Base-by-base conservation (phyloP, 2,329 filamentous ascomycete species). In the Sarocladium brachiariae region DNA sequence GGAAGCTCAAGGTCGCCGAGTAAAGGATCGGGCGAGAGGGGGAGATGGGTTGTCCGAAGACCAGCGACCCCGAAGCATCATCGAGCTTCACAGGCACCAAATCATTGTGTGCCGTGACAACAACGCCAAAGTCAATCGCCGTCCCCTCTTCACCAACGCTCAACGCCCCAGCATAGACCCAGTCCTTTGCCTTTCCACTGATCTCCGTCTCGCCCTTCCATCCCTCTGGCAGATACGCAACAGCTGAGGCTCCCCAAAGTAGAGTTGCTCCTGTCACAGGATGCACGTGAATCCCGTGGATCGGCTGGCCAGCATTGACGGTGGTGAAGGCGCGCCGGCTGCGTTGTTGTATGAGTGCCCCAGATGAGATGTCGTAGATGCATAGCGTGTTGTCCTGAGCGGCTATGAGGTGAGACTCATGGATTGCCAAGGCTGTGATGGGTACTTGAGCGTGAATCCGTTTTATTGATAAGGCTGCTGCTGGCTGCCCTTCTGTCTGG, bases 41-140 rank as follows among this genome's bases (percentile, higher is more conserved):
- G 5, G 83, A 81, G 11, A 76, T 71, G 2, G 81, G 61, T 1
- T 72, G 69, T 4, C 75, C 74, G 13, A 84, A 68, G 1, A 70
- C 54, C 13, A 75, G 63, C 1, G 48, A 51, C 11, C 51, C 55
- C 18, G 61, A 58, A 6, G 60, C 52, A 23, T 61, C 52, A n/a
- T 67, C 57, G 5, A 64, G 54, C 9, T 55, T 58, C 18, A 86
- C 64, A 25, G 73, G 73, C 6, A 88, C 65, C 4, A 95, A 73
- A 47, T 89, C 84, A 72, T 97, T 96, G 66, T 97, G 91, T 1
- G 92, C 89, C 2, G 90, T 96, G 14, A 95, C 74, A 10, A 93
- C 66, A 14, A 81, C 81, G 14, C 78, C 81, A 31, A 35, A 18
- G 14, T 19, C 30, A 14, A 3, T 11, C 14, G 7, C 6, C 10